Percentiles rank a stretch among this genome's conserved stretches.
phyloP scores from a whole-genome alignment of 164 flowering plant genomes.

The Echeveria elegans region DNA sequence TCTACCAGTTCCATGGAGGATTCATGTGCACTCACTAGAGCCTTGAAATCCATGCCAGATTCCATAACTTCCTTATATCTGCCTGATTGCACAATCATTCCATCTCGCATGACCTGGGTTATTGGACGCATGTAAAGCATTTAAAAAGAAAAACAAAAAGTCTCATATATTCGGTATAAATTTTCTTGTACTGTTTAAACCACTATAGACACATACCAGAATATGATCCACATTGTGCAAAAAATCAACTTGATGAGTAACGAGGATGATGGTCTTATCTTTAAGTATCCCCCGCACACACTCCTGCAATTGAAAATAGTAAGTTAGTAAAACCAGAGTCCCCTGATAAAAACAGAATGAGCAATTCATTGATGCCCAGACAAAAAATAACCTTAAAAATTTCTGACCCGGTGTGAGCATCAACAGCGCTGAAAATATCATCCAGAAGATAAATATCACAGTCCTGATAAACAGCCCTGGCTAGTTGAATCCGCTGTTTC shows the following conservation, averaged over 20 bases:
- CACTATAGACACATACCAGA: slow-evolving; percentile 32
- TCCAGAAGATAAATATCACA: slow-evolving; percentile 87
- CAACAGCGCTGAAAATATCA: slow-evolving; percentile 95
- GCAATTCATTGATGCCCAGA: neutral
- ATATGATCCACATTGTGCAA: slow-evolving; percentile 82
- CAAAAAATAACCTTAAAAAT: slow-evolving; percentile 58
- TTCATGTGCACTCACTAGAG: slow-evolving; percentile 84
- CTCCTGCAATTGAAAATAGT: slow-evolving; percentile 43
- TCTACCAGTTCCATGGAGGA: slow-evolving; percentile 90
- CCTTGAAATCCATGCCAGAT: slow-evolving; percentile 61
- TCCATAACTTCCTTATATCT: slow-evolving; percentile 56
- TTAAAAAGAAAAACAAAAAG: neutral
- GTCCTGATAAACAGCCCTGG: slow-evolving; percentile 94
- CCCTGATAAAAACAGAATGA: neutral
- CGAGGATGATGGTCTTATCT: slow-evolving; percentile 76
- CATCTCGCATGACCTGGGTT: slow-evolving; percentile 94
- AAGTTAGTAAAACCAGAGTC: neutral
- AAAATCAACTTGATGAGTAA: slow-evolving; percentile 97
- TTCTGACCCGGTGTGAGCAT: slow-evolving; percentile 96
- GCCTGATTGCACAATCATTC: slow-evolving; percentile 86
- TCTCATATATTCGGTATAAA: neutral
- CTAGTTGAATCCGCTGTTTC: slow-evolving; percentile 96
- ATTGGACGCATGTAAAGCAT: neutral
- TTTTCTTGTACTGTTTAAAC: neutral
- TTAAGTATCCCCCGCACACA: slow-evolving; percentile 79